Evolutionary conservation across 2,329 filamentous ascomycete genomes (phyloP), one percentile per base, ranked within the genome.

Genomic region (Ramularia endophylla): DNA sequence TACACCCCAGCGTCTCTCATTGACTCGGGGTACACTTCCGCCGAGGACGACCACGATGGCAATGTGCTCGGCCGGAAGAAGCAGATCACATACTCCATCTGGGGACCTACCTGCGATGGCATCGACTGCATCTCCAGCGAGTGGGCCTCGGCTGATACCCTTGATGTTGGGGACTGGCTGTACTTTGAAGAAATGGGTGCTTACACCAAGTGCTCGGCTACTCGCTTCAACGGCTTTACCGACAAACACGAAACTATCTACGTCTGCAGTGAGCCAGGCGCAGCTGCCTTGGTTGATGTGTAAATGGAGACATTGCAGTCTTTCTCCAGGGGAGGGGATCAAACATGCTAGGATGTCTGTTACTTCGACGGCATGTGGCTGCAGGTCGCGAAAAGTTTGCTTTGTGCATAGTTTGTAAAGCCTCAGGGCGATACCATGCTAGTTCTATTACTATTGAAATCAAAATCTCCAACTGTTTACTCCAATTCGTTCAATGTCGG

Each of bases 121-220:
- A 97, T 98, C 58, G 92, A 98, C 67, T 85, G 88, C 64, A 94
- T 98, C 67, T 80, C 84, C 36, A 80, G 87, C 63, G 85, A 82
- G 61, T 87, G 85, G 64, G 78, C 75, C 48, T 87, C 95, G 58
- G 70, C 80, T 25, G 80, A 85, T 39, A 76, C 84, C 35, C 71
- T 98, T 31, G 83, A 95, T 60, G 86, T 95, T 6, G 92, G 92
- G 38, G 92, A 98, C 65, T 98, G 92, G 92, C 75, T 98, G 40
- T 98, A 94, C 71, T 98, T 98, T 67, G 87, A 95, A 70, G 81
- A 95, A 48, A 98, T 98, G 92, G 92, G 92, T 41, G 90, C 92
- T 17, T 98, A 98, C 68, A 97, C 92, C 56, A 94, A 89, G 75
- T 97, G 90, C 74, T 95, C 88, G 46, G 90, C 92, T 50, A 98